A percentile compares a stretch with the other conserved stretches of the same genome.
Evolutionary conservation across 2,329 filamentous ascomycete genomes (phyloP).

Genomic region (Mollisiaceae sp.): DNA sequence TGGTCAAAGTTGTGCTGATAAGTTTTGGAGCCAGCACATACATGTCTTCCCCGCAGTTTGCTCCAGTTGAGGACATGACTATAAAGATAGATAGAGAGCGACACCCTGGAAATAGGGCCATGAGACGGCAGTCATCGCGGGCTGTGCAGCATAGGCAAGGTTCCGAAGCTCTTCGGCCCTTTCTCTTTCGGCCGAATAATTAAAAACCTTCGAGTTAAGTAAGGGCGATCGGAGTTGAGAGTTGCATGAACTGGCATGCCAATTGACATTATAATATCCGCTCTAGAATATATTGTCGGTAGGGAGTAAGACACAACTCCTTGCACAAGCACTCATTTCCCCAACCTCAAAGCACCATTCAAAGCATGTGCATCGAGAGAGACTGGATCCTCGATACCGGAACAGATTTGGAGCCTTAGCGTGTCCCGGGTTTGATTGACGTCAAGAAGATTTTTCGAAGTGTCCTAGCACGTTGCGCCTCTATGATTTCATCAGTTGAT

Average conservation of each 20-base stretch:
- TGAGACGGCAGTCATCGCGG: neutral
- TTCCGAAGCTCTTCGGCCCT: conserved; percentile 1
- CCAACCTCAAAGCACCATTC: neutral
- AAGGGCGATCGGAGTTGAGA: neutral
- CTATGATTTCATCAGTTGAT: too few relatives aligned
- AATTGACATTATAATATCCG: neutral
- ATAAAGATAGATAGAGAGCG: conserved; percentile 7
- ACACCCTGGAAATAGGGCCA: neutral
- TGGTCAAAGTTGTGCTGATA: conserved; percentile 2
- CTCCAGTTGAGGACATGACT: neutral
- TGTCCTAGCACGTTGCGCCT: too few relatives aligned
- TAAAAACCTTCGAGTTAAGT: neutral
- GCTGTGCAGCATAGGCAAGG: neutral
- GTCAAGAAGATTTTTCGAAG: too few relatives aligned
- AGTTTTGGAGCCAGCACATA: conserved; percentile 2
- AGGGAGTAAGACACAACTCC: too few relatives aligned
- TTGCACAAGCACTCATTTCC: neutral
- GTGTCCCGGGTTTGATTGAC: neutral
- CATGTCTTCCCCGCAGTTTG: neutral
- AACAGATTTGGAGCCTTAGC: neutral
- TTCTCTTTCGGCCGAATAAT: neutral
- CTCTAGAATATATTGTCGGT: too few relatives aligned
- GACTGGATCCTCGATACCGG: neutral
- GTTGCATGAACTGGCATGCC: neutral
- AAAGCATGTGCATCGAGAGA: neutral